These are phyloP conservation scores for Stachybotrys chartarum DNA, from an alignment of 2,329 filamentous ascomycete species.

Conservation along the genomic window DNA sequence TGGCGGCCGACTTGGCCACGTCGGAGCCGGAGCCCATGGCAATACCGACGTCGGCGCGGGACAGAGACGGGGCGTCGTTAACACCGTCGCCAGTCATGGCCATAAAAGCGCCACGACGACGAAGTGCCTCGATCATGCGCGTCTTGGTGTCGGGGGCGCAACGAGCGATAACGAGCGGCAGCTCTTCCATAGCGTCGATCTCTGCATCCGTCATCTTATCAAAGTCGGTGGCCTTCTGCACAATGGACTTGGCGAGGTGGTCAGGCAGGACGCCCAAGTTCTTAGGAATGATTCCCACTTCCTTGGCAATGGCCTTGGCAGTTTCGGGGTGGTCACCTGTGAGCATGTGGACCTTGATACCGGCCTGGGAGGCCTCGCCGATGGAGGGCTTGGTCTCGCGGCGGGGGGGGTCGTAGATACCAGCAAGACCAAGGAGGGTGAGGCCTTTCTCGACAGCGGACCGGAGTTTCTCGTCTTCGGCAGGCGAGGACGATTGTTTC, in stretches of 20 bases:
- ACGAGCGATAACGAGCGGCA: conserved; percentile 76
- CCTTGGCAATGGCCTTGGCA: conserved; percentile 67
- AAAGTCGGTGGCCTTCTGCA: conserved; percentile 72
- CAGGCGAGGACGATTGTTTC: conserved; percentile 23
- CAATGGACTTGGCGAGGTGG: conserved; percentile 58
- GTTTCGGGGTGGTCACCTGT: conserved; percentile 78
- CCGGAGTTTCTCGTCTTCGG: conserved; percentile 43
- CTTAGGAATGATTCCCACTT: conserved; percentile 69
- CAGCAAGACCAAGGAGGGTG: conserved; percentile 71
- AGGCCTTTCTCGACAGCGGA: conserved; percentile 59
- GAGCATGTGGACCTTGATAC: conserved; percentile 77
- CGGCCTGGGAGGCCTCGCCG: conserved; percentile 61
- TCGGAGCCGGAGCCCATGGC: conserved; percentile 87
- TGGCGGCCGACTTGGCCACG: conserved; percentile 75
- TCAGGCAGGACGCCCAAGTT: conserved; percentile 53
- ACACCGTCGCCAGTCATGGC: conserved; percentile 89
- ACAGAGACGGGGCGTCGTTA: conserved; percentile 77
- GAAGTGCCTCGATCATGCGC: conserved; percentile 82
- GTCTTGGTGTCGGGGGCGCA: conserved; percentile 84
- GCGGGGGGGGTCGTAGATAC: conserved; percentile 81
- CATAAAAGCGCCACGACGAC: conserved; percentile 67
- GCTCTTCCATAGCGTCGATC: conserved; percentile 66
- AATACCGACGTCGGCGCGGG: conserved; percentile 77
- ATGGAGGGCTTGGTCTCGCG: conserved; percentile 71
- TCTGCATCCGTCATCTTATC: conserved; percentile 69